Conservation (phyloP, 2,329 filamentous ascomycete species). For the Orbilia blumenaviensis region DNA sequence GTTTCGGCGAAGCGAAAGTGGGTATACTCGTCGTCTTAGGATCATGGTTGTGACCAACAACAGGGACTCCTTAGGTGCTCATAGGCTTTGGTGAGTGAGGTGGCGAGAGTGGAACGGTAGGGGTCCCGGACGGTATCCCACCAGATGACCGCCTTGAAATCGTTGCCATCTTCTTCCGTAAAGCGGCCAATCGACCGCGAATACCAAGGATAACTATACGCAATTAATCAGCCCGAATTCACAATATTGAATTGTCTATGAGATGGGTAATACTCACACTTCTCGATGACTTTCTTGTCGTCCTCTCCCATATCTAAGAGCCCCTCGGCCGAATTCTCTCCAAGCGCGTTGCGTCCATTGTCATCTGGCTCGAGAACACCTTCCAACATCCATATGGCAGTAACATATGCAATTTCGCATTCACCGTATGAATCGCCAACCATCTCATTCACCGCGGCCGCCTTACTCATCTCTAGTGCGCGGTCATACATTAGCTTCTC, state of each 20-base stretch:
- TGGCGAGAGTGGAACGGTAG: slow-evolving; percentile 38
- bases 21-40: background rate
- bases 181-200: slow-evolving; percentile 63
- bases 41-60: background rate
- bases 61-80: slow-evolving; percentile 8
- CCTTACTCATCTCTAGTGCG: slow-evolving; percentile 93
- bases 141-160: slow-evolving; percentile 64
- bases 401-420: slow-evolving; percentile 92
- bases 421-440: slow-evolving; percentile 86
- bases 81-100: slow-evolving; percentile 50
- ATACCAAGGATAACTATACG: slow-evolving; percentile 65
- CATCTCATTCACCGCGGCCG: slow-evolving; percentile 93
- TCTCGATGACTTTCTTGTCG: slow-evolving; percentile 65
- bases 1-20: slow-evolving; percentile 17
- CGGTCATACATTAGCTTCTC: slow-evolving; percentile 99
- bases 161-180: slow-evolving; percentile 65
- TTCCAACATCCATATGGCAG: slow-evolving; percentile 92
- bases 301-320: slow-evolving; percentile 62
- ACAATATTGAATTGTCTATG: background rate
- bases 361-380: slow-evolving; percentile 87
- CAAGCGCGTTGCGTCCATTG: slow-evolving; percentile 56
- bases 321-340: slow-evolving; percentile 56
- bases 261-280: slow-evolving; percentile 61
- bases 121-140: slow-evolving; percentile 42
- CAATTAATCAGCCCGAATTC: slow-evolving; percentile 55